Percentiles rank a stretch among this genome's conserved stretches.
These are phyloP conservation scores for Pythium utonaiense DNA, from an alignment of 352 stramenopile genomes.

Conservation along the genomic window DNA sequence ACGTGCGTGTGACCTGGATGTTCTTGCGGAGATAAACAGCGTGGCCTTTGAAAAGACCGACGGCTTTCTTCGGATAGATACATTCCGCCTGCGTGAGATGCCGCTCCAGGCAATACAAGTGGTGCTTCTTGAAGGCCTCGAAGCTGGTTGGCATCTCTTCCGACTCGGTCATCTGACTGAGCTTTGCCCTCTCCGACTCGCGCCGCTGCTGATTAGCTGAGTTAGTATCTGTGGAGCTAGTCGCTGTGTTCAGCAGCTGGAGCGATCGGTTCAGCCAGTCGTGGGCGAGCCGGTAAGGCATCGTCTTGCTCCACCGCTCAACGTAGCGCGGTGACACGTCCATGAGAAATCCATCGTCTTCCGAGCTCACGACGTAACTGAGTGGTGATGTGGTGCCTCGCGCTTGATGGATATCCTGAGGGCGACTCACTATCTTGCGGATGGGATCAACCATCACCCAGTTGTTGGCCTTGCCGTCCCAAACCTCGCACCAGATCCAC, in stretches of 20 bases:
- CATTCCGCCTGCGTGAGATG: conserved; percentile 66
- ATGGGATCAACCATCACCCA: conserved; percentile 69
- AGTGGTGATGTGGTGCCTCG: conserved; percentile 47
- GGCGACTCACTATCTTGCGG: conserved; percentile 38
- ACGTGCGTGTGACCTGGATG: conserved; percentile 51
- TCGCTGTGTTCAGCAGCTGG: conserved; percentile 33
- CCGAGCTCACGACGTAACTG: conserved; percentile 61
- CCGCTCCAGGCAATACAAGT: conserved; percentile 73
- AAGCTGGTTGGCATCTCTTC: conserved; percentile 78
- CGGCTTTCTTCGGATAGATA: conserved; percentile 60
- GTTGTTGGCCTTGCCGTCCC: conserved; percentile 35
- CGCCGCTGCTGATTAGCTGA: background rate
- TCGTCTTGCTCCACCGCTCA: conserved; percentile 57
- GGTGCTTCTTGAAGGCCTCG: conserved; percentile 75
- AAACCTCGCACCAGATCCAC: conserved; percentile 73
- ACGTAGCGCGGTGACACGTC: conserved; percentile 71
- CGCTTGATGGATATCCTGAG: conserved; percentile 45
- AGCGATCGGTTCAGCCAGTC: conserved; percentile 47
- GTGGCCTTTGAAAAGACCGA: conserved; percentile 77
- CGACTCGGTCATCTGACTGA: conserved; percentile 25
- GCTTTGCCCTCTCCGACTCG: conserved; percentile 35
- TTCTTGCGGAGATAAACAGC: conserved; percentile 64
- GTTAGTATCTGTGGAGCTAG: conserved; percentile 5
- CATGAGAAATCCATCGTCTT: conserved; percentile 38
- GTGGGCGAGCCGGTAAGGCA: conserved; percentile 47